Conservation (phyloP, 2,329 filamentous ascomycete genomes). For the Lachnellula cervina region DNA sequence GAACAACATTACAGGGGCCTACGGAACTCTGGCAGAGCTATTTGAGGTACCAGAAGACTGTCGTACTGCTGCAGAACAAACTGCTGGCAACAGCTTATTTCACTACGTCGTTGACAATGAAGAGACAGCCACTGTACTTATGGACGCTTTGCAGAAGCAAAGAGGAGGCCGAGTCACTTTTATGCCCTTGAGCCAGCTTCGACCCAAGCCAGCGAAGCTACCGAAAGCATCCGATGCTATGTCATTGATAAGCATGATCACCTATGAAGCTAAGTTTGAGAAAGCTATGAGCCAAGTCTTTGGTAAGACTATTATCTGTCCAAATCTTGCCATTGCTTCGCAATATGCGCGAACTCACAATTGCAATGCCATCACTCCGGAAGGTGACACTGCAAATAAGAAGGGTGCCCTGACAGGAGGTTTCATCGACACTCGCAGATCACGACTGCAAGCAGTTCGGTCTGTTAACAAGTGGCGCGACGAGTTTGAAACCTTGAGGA, state of each 20-base stretch:
- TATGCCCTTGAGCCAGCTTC: constrained; percentile 83
- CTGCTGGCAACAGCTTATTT: constrained; percentile 87
- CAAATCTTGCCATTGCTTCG: constrained; percentile 77
- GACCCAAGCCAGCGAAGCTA: constrained; percentile 65
- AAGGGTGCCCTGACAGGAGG: constrained; percentile 93
- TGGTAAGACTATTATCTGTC: constrained; percentile 90
- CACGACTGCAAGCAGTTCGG: constrained; percentile 79
- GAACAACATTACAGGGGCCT: constrained; percentile 75
- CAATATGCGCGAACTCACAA: constrained; percentile 91
- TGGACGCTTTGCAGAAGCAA: constrained; percentile 73
- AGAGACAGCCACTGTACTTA: constrained; percentile 75
- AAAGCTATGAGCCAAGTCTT: constrained; percentile 93
- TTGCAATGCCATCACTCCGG: constrained; percentile 87
- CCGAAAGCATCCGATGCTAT: constrained; percentile 84
- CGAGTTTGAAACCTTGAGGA: constrained; percentile 64
- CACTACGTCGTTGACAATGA: constrained; percentile 95
- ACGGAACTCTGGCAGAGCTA: constrained; percentile 91
- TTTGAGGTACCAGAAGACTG: constrained; percentile 81
- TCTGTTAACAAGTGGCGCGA: constrained; percentile 69
- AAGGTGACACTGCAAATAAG: constrained; percentile 92
- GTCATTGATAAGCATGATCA: constrained; percentile 78
- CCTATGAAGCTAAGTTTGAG: constrained; percentile 71
- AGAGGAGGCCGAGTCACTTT: constrained; percentile 87
- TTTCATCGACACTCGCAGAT: constrained; percentile 81
- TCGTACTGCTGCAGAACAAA: constrained; percentile 84